A percentile compares a stretch with the other conserved stretches of the same genome.
Conservation (phyloP, 2,329 filamentous ascomycete species). For the Sporothrix mexicana region DNA sequence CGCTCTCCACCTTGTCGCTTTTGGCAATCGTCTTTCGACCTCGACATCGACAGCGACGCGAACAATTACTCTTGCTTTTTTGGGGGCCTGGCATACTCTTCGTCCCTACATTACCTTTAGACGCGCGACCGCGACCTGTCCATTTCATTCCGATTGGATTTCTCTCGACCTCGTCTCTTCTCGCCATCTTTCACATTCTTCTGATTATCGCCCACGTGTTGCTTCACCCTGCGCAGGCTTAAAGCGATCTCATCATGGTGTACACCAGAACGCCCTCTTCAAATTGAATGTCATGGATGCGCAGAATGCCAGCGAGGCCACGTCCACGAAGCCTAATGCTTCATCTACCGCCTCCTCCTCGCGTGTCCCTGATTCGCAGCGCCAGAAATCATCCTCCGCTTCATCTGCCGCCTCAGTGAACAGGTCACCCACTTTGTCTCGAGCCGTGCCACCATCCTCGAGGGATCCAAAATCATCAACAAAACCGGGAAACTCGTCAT, state of each 20-base stretch:
- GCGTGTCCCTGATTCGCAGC: conserved; percentile 46
- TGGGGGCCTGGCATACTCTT: not conserved
- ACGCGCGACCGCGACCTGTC: not conserved
- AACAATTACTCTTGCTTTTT: not conserved
- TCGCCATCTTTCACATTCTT: not conserved
- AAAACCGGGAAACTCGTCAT: not conserved
- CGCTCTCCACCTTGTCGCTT: conserved; percentile 1
- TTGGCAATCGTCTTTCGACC: conserved; percentile 4
- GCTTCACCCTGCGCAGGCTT: conserved; percentile 42
- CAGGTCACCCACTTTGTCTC: conserved; percentile 39
- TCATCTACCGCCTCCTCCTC: conserved; percentile 50
- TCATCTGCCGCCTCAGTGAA: conserved; percentile 38
- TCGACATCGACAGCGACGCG: conserved; percentile 10
- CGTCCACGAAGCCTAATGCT: conserved; percentile 64
- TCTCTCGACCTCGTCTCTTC: not conserved
- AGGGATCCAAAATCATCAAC: conserved; percentile 33
- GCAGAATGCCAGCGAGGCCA: conserved; percentile 69
- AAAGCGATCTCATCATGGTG: conserved; percentile 65
- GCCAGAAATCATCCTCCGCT: conserved; percentile 43
- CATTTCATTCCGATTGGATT: not conserved
- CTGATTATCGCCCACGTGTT: conserved; percentile 9
- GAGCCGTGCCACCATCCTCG: conserved; percentile 9
- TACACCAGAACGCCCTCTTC: conserved; percentile 55
- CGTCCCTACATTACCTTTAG: not conserved
- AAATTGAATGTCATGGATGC: conserved; percentile 71